Conservation (phyloP, 2,329 filamentous ascomycete genomes). For the Incumbomyces delicatus region DNA sequence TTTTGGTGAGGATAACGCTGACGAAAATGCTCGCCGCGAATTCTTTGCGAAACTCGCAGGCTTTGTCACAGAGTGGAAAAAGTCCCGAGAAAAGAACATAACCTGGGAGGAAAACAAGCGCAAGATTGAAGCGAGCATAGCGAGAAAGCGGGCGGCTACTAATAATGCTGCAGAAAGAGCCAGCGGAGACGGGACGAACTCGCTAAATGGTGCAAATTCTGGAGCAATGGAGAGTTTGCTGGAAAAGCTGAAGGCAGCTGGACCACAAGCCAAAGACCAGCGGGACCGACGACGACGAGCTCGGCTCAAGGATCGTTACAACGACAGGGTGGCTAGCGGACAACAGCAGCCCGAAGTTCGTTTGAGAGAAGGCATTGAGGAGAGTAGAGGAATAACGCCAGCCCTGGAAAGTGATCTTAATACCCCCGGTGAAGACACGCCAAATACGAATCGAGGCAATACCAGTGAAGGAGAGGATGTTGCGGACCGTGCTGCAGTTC, state of each 20-base stretch:
- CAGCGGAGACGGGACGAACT: constrained; percentile 21
- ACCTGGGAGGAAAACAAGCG: constrained; percentile 68
- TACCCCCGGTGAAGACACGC: constrained; percentile 16
- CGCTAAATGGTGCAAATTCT: constrained; percentile 56
- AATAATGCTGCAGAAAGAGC: constrained; percentile 45
- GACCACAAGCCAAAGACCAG: constrained; percentile 79
- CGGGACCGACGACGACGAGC: constrained; percentile 79
- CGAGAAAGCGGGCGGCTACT: constrained; percentile 62
- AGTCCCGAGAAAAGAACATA: constrained; percentile 87
- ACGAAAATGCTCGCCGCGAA: constrained; percentile 86
- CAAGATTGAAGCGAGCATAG: constrained; percentile 84
- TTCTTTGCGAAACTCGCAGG: constrained; percentile 90
- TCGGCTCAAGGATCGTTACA: constrained; percentile 79
- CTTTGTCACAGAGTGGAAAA: constrained; percentile 93
- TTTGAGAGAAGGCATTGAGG: constrained; percentile 45
- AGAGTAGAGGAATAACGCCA: constrained; percentile 34
- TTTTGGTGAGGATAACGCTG: constrained; percentile 85
- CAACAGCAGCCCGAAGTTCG: constrained; percentile 69
- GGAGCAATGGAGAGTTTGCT: constrained; percentile 94
- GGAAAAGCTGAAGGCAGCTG: constrained; percentile 87
- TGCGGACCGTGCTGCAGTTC: constrained; percentile 69
- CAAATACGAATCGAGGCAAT: constrained; percentile 24
- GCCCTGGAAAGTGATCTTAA: constrained; percentile 19
- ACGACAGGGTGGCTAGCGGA: constrained; percentile 79
- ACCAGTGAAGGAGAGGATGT: constrained; percentile 58